phyloP scores from a whole-genome alignment of 768 basidiomycete genomes.

The Trametes cingulata region DNA sequence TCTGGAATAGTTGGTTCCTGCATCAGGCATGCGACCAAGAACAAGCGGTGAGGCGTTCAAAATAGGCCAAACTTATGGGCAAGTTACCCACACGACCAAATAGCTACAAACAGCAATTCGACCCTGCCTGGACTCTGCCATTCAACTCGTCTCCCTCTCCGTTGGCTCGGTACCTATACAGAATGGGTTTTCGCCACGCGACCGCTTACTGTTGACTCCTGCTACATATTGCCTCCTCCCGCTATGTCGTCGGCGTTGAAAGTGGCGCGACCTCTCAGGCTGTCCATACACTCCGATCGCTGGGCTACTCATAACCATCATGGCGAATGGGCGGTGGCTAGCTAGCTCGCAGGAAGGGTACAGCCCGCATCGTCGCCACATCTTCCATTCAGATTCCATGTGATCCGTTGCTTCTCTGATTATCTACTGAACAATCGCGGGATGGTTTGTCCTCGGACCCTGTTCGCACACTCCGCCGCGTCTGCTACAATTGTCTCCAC shows the following conservation, averaged over 20 bases:
- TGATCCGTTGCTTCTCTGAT: slow-evolving; percentile 10
- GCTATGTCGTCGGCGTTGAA: no score
- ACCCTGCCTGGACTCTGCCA: neutral
- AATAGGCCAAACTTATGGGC: neutral
- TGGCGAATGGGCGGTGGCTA: no score
- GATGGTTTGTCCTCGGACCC: neutral
- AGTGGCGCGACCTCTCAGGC: no score
- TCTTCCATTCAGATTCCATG: neutral
- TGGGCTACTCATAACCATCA: no score
- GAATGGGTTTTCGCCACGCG: no score
- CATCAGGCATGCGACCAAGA: slow-evolving; percentile 4
- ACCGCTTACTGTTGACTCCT: no score
- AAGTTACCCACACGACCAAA: slow-evolving; percentile 13
- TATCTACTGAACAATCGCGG: neutral
- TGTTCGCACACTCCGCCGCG: neutral
- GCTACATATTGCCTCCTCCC: no score
- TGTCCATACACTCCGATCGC: no score
- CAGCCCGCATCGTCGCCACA: neutral
- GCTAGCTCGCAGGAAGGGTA: no score
- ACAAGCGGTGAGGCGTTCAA: slow-evolving; percentile 1
- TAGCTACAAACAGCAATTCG: neutral
- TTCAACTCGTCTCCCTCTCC: no score
- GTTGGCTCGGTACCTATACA: no score
- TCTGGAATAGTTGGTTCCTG: neutral
- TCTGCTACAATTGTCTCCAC: neutral